phyloP scores from a whole-genome alignment of 1,284 basidiomycete genomes.

The Tilletiaria anomala region DNA sequence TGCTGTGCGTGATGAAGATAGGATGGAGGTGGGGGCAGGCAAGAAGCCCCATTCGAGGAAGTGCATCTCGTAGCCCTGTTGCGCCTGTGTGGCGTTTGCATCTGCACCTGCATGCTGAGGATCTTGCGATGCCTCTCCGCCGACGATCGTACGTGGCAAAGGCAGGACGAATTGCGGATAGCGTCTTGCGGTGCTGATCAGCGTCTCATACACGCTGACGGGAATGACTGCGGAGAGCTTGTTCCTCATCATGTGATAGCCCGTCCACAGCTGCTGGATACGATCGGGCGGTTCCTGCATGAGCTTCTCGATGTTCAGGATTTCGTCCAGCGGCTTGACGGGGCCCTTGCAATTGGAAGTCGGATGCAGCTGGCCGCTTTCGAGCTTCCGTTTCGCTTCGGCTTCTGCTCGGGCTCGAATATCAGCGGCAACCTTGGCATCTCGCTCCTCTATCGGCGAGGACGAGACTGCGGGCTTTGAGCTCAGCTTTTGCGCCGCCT shows the following conservation, averaged over 20 bases:
- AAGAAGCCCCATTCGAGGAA: constrained; percentile 33
- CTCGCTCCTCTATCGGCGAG: constrained; percentile 13
- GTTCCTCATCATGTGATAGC: constrained; percentile 33
- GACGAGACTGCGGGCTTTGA: neutral
- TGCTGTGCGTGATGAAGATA: constrained; percentile 35
- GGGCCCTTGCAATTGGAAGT: neutral
- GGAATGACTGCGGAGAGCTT: constrained; percentile 36
- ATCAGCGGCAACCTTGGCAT: constrained; percentile 10
- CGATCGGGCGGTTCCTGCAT: neutral
- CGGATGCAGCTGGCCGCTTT: neutral
- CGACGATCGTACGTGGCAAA: constrained; percentile 19
- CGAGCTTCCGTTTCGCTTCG: constrained; percentile 17
- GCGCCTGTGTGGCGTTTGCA: constrained; percentile 2
- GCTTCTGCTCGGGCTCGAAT: constrained; percentile 10
- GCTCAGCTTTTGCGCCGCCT: neutral
- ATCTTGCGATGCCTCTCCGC: constrained; percentile 3
- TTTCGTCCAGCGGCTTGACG: neutral
- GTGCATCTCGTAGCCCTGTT: constrained; percentile 31
- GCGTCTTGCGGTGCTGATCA: constrained; percentile 16
- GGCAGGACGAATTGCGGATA: constrained; percentile 37
- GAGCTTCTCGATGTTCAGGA: neutral
- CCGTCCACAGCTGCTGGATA: constrained; percentile 30
- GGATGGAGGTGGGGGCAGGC: constrained; percentile 6
- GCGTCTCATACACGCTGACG: constrained; percentile 15
- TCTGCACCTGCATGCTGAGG: constrained; percentile 2